A percentile compares a stretch with the other conserved stretches of the same genome.
phyloP scores from a whole-genome alignment of 805 yeast species.

The Kluyveromyces starmeri region DNA sequence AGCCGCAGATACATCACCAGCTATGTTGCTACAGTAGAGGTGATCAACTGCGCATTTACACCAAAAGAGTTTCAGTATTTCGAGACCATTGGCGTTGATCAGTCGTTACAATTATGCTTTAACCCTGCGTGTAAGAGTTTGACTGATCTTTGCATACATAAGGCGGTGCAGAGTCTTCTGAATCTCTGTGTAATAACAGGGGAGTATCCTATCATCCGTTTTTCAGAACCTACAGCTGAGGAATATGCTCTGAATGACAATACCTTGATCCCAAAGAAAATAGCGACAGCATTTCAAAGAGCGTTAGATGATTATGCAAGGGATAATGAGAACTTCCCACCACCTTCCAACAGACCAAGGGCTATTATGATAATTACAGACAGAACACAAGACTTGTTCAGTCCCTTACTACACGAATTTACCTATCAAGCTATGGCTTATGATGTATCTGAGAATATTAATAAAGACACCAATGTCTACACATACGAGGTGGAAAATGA shows the following conservation, averaged over 20 bases:
- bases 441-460: constrained; percentile 50
- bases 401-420: constrained; percentile 84
- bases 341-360: constrained; percentile 52
- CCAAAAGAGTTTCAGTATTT: constrained; percentile 69
- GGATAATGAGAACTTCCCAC: constrained; percentile 53
- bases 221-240: constrained; percentile 44
- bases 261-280: constrained; percentile 50
- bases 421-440: constrained; percentile 87
- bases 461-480: constrained; percentile 37
- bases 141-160: constrained; percentile 47
- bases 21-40: constrained; percentile 28
- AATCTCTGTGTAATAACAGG: constrained; percentile 71
- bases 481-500: constrained; percentile 50
- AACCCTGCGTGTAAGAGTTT: constrained; percentile 54
- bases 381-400: constrained; percentile 71
- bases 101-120: constrained; percentile 66
- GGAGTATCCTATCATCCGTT: constrained; percentile 82
- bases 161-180: constrained; percentile 57
- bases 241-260: constrained; percentile 43
- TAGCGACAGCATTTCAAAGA: constrained; percentile 65
- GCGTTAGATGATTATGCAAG: constrained; percentile 72
- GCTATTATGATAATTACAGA: constrained; percentile 72
- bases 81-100: constrained; percentile 46
- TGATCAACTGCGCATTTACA: constrained; percentile 40
- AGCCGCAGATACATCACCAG: constrained; percentile 24